phyloP scores from a whole-genome alignment of 73 alveolate genomes.

The Paramecium sonneborni region DNA sequence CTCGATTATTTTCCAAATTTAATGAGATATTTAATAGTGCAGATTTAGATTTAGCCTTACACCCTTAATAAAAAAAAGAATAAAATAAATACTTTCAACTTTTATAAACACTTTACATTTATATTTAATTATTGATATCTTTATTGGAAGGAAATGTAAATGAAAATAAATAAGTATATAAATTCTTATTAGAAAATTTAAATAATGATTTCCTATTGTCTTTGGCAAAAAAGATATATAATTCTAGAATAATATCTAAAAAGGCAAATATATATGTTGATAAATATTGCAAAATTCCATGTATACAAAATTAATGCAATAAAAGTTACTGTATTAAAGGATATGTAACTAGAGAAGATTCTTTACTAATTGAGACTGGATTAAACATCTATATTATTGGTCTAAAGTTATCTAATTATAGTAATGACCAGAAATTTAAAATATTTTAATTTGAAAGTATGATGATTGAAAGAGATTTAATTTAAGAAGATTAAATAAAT shows the following conservation, averaged over 20 bases:
- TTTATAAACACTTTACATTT: neutral
- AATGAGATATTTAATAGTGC: neutral
- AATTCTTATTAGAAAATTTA: neutral
- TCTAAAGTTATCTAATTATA: neutral
- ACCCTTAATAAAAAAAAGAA: neutral
- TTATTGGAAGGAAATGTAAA: neutral
- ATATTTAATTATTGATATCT: neutral
- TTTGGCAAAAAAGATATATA: neutral
- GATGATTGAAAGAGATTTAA: neutral
- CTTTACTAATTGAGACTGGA: neutral
- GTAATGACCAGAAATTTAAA: neutral
- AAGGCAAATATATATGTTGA: neutral
- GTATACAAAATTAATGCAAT: neutral
- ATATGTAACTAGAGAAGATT: neutral
- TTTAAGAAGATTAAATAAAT: neutral
- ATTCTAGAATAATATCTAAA: neutral
- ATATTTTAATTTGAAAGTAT: neutral
- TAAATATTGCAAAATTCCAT: neutral
- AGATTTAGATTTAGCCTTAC: neutral
- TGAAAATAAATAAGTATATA: neutral
- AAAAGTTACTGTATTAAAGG: neutral
- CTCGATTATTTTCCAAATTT: neutral
- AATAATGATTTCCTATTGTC: neutral
- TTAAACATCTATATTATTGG: neutral
- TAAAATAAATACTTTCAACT: neutral